A percentile compares a stretch with the other conserved stretches of the same genome.
Conservation (phyloP, 2,329 filamentous ascomycete genomes). For the Pyricularia pennisetigena region DNA sequence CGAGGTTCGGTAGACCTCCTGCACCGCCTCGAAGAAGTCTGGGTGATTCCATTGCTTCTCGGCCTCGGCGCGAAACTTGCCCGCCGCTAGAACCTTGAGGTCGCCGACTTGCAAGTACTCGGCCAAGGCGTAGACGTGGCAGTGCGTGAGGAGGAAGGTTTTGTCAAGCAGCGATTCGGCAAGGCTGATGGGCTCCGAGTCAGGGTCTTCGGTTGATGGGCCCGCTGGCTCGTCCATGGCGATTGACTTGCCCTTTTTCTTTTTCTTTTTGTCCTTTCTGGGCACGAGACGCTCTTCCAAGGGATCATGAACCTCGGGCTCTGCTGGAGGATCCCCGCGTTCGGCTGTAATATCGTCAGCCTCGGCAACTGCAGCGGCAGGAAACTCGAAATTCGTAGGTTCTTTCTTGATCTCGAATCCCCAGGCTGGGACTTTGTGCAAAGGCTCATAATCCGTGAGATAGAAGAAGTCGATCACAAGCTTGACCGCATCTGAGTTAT, state of each 20-base stretch:
- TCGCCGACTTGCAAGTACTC: not conserved
- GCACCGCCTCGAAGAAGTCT: not conserved
- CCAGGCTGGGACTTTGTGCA: not conserved
- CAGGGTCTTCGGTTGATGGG: not conserved
- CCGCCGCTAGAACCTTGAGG: not conserved
- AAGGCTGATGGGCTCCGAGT: not conserved
- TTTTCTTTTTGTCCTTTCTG: not conserved
- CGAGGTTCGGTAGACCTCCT: not conserved
- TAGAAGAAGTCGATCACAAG: slow-evolving; percentile 4
- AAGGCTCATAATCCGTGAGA: not conserved
- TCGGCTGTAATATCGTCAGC: not conserved
- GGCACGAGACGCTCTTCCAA: not conserved
- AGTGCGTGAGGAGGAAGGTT: not conserved
- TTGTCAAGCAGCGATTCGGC: not conserved
- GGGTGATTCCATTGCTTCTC: not conserved
- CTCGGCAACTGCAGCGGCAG: not conserved
- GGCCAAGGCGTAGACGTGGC: not conserved
- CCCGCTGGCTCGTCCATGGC: not conserved
- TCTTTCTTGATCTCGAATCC: not conserved
- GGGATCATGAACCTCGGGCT: not conserved
- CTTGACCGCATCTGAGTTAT: not conserved
- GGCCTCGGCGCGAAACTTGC: not conserved
- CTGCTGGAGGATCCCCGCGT: not conserved
- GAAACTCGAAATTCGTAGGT: not conserved
- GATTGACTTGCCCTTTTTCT: not conserved